A percentile compares a stretch with the other conserved stretches of the same genome.
phyloP scores from a whole-genome alignment of 73 alveolate species.

The Breviolum minutum region DNA sequence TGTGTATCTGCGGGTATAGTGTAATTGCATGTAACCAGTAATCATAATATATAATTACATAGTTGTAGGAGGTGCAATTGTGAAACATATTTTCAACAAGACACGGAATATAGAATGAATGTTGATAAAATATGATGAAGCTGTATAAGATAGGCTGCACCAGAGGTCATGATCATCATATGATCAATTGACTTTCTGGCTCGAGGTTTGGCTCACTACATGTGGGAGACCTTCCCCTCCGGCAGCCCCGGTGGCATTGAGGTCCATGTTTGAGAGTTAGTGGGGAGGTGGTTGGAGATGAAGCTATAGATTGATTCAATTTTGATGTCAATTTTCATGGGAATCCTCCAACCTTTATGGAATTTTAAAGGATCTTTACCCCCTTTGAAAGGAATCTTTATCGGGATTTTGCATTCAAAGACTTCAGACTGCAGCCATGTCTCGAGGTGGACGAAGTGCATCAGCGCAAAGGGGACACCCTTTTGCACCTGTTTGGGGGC shows the following conservation, averaged over 20 bases:
- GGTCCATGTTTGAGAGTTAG: neutral
- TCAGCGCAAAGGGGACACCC: constrained; percentile 60
- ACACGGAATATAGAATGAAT: no score
- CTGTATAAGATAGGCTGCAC: no score
- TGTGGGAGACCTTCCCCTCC: constrained; percentile 57
- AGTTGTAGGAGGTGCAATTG: no score
- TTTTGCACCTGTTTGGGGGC: constrained; percentile 45
- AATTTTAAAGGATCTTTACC: no score
- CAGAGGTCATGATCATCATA: no score
- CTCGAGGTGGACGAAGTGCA: constrained; percentile 84
- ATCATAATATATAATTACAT: no score
- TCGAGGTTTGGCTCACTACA: constrained; percentile 58
- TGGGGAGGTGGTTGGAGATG: neutral
- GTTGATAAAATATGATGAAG: no score
- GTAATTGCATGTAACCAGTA: no score
- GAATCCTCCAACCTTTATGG: neutral
- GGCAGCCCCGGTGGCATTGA: constrained; percentile 61
- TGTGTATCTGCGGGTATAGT: no score
- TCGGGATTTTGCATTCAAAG: neutral
- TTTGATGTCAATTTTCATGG: no score
- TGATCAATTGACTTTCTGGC: neutral
- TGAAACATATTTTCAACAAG: no score
- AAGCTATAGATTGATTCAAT: neutral
- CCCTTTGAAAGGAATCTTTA: neutral
- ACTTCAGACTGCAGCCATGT: neutral